Percentiles rank a stretch among this genome's conserved stretches.
These are phyloP conservation scores for Eucalyptus paniculata DNA, from an alignment of 345 rosid genomes.

Conservation along the genomic window DNA sequence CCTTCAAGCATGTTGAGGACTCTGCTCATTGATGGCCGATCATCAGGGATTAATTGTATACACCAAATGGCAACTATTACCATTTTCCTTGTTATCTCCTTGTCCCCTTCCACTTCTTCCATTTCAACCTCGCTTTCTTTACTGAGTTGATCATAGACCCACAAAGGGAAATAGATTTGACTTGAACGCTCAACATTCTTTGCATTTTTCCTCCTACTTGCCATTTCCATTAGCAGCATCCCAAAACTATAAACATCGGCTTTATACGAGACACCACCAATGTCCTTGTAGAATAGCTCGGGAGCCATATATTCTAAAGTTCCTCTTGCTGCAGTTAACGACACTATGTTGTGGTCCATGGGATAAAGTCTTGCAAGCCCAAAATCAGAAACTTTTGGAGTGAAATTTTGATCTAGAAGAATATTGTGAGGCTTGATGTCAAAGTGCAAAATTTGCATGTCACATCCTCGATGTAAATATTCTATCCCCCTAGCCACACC, in stretches of 20 bases:
- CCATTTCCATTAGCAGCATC: background rate
- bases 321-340: background rate
- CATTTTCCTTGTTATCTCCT: background rate
- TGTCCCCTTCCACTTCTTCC: background rate
- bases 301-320: background rate
- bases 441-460: too few relatives aligned
- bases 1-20: background rate
- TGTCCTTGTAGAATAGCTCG: background rate
- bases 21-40: background rate
- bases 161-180: background rate
- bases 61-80: background rate
- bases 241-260: background rate
- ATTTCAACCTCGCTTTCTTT: background rate
- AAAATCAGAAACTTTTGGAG: background rate
- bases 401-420: background rate
- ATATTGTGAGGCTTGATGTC: background rate
- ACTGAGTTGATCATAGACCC: background rate
- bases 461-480: too few relatives aligned
- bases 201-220: background rate
- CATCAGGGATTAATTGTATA: background rate
- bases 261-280: background rate
- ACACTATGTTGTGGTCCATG: background rate
- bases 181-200: background rate
- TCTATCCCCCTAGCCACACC: too few relatives aligned
- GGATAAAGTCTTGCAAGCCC: background rate